Evolutionary conservation across 805 yeast species (phyloP).

Genomic region (Pichia insulana): DNA sequence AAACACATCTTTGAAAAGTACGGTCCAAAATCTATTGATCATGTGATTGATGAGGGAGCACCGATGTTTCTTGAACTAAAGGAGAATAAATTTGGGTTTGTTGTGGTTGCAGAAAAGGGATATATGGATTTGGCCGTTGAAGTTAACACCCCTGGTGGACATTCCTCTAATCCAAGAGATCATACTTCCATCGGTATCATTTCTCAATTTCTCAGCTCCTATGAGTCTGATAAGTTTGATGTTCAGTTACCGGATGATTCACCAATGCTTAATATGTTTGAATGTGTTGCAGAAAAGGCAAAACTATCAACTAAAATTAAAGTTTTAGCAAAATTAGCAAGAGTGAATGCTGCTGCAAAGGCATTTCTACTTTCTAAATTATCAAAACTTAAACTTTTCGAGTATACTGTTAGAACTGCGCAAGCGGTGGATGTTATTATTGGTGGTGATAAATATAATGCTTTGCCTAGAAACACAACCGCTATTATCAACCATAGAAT

Average conservation of each 20-base stretch:
- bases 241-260: slow-evolving; percentile 41
- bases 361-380: slow-evolving; percentile 26
- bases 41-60: slow-evolving; percentile 49
- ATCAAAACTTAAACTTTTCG: slow-evolving; percentile 14
- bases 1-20: slow-evolving; percentile 39
- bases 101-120: slow-evolving; percentile 41
- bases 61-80: slow-evolving; percentile 25
- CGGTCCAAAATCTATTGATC: slow-evolving; percentile 52
- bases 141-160: slow-evolving; percentile 49
- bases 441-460: slow-evolving; percentile 72
- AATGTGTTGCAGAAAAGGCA: slow-evolving; percentile 53
- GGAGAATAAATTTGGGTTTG: slow-evolving; percentile 33
- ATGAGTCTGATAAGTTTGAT: slow-evolving; percentile 50
- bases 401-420: slow-evolving; percentile 47
- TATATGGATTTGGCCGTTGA: slow-evolving; percentile 37
- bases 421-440: slow-evolving; percentile 57
- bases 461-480: slow-evolving; percentile 57
- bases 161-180: slow-evolving; percentile 50
- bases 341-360: slow-evolving; percentile 28
- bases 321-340: slow-evolving; percentile 17
- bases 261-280: slow-evolving; percentile 49
- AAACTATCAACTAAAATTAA: not conserved
- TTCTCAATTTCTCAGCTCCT: slow-evolving; percentile 42
- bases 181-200: slow-evolving; percentile 73
- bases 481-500: slow-evolving; percentile 53